A percentile compares a stretch with the other conserved stretches of the same genome.
These are phyloP conservation scores for Neofusicoccum ribis DNA, from an alignment of 2,329 filamentous ascomycete species.

Conservation along the genomic window DNA sequence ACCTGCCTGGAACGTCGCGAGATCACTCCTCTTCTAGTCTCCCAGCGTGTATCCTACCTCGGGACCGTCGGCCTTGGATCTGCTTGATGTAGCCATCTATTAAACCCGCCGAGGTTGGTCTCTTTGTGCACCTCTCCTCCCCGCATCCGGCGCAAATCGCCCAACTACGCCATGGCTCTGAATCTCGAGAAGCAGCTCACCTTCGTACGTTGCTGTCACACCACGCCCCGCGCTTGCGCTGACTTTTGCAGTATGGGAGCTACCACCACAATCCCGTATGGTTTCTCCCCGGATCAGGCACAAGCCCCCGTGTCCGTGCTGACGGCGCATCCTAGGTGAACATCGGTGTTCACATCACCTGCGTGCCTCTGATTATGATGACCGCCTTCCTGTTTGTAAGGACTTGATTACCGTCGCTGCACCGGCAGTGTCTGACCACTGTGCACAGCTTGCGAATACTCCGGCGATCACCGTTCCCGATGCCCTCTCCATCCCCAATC, in stretches of 20 bases:
- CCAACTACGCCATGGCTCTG: constrained; percentile 52
- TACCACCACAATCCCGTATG: constrained; percentile 74
- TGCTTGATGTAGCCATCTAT: constrained; percentile 12
- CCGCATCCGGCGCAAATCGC: constrained; percentile 6
- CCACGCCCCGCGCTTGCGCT: neutral
- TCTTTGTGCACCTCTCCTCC: constrained; percentile 16
- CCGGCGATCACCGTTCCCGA: constrained; percentile 56
- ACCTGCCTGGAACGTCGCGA: neutral
- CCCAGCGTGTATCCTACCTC: neutral
- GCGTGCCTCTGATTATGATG: constrained; percentile 74
- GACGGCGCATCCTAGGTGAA: constrained; percentile 58
- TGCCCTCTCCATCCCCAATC: constrained; percentile 55
- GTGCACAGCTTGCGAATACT: constrained; percentile 56
- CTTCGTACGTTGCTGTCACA: constrained; percentile 62
- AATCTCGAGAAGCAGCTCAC: constrained; percentile 79
- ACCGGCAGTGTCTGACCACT: neutral
- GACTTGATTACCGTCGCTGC: constrained; percentile 16
- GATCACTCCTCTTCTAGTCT: constrained; percentile 1
- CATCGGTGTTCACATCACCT: constrained; percentile 75
- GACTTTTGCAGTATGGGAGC: constrained; percentile 67
- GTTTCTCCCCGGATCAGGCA: constrained; percentile 22
- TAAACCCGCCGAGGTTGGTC: neutral
- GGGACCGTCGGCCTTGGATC: neutral
- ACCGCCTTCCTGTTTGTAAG: constrained; percentile 71
- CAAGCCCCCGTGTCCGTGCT: constrained; percentile 26